Conservation (phyloP, 2,329 filamentous ascomycete species). For the Colletotrichum cordylinicola region DNA sequence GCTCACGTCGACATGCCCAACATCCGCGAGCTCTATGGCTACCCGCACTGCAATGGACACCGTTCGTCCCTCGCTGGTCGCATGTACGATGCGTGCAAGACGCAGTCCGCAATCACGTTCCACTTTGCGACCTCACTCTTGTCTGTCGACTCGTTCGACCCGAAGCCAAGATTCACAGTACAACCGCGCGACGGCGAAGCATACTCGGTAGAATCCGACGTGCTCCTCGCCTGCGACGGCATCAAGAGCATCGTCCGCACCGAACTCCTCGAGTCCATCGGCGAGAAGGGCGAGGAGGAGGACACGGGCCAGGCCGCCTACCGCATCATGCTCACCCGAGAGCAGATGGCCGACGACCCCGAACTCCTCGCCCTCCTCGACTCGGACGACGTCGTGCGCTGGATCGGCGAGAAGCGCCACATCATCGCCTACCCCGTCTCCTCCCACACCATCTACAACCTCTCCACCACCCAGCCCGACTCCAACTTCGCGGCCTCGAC, state of each 20-base stretch:
- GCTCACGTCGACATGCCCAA: conserved; percentile 73
- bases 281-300: conserved; percentile 59
- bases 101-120: conserved; percentile 69
- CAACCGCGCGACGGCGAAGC: conserved; percentile 61
- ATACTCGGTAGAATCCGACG: conserved; percentile 58
- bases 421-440: conserved; percentile 81
- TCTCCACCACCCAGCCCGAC: conserved; percentile 68
- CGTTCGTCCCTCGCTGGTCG: conserved; percentile 73
- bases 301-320: conserved; percentile 81
- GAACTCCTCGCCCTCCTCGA: conserved; percentile 73
- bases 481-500: conserved; percentile 63
- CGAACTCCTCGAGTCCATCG: conserved; percentile 59
- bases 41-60: conserved; percentile 82
- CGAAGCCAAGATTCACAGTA: conserved; percentile 65
- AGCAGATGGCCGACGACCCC: conserved; percentile 70
- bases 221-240: conserved; percentile 61
- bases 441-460: conserved; percentile 69
- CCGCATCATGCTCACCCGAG: conserved; percentile 76
- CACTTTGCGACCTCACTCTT: conserved; percentile 66
- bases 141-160: conserved; percentile 62
- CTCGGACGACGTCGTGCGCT: conserved; percentile 71
- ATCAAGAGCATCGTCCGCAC: conserved; percentile 58
- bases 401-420: conserved; percentile 78
- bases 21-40: conserved; percentile 71
- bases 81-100: conserved; percentile 73